phyloP scores from a whole-genome alignment of 2,329 filamentous ascomycete species.

The Clarireedia homoeocarpa region DNA sequence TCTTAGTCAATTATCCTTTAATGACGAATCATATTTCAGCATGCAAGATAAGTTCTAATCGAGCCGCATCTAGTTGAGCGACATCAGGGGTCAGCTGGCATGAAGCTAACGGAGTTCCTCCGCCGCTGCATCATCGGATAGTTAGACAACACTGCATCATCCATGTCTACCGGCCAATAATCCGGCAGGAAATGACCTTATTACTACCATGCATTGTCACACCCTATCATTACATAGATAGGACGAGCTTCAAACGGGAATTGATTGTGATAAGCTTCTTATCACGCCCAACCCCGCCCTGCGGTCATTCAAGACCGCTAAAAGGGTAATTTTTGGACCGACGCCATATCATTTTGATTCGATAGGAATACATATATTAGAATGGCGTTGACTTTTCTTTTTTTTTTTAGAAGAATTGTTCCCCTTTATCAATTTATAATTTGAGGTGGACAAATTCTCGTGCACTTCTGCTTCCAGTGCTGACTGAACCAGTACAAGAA shows the following conservation, averaged over 20 bases:
- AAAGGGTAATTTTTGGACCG: not conserved
- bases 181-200: not conserved
- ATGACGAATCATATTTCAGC: too few species aligned
- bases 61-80: too few species aligned
- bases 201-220: not conserved
- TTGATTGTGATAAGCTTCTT: constrained; percentile 1
- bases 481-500: not conserved
- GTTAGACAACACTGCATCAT: too few species aligned
- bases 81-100: too few species aligned
- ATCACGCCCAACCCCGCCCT: constrained; percentile 2
- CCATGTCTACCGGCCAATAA: too few species aligned
- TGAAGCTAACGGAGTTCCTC: constrained; percentile 1
- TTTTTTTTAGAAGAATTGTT: not conserved
- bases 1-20: not conserved
- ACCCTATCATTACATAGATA: not conserved
- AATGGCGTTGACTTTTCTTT: not conserved
- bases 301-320: constrained; percentile 8
- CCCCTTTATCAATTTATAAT: too few species aligned
- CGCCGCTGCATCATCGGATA: constrained; percentile 3
- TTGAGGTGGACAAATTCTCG: too few species aligned
- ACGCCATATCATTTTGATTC: not conserved
- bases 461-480: too few species aligned
- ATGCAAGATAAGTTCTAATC: too few species aligned
- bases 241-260: not conserved
- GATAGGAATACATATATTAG: not conserved